Percentiles rank a stretch among this genome's conserved stretches.
These are phyloP conservation scores for Prunus padus DNA, from an alignment of 306 rosid genomes.

Conservation along the genomic window DNA sequence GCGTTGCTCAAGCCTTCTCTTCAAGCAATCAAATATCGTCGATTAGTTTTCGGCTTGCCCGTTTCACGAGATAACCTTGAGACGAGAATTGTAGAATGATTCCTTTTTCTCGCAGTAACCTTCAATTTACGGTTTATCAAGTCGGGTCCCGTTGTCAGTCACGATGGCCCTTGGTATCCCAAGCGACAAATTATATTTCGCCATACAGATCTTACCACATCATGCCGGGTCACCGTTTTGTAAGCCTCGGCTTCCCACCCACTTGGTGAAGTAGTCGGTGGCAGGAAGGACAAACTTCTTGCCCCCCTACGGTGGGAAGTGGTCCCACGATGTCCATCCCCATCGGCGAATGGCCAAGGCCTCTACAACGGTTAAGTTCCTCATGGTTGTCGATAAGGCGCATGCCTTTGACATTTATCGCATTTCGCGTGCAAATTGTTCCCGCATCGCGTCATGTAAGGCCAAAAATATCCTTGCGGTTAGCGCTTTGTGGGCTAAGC, in stretches of 20 bases:
- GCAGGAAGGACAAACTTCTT: fast-evolving
- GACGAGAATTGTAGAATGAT: no score
- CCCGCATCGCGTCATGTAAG: neutral
- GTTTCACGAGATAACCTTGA: neutral
- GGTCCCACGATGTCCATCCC: neutral
- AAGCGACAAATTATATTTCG: fast-evolving
- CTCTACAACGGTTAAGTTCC: neutral
- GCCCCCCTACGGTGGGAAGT: fast-evolving
- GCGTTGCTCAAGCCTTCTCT: no score
- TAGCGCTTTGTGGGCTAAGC: neutral
- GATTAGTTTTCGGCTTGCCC: neutral
- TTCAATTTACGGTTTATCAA: neutral
- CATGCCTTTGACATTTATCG: neutral
- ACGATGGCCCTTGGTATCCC: neutral
- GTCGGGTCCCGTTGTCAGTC: neutral
- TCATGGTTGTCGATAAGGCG: fast-evolving
- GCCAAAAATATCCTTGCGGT: neutral
- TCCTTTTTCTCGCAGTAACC: neutral
- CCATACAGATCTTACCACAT: neutral
- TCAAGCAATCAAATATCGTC: no score
- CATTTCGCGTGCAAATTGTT: neutral
- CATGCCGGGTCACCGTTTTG: fast-evolving
- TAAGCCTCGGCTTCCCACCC: neutral
- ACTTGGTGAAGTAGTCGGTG: neutral
- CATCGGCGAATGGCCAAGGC: fast-evolving